These are phyloP conservation scores for Solanum chilense DNA, from an alignment of 257 asterid genomes.

Conservation along the genomic window DNA sequence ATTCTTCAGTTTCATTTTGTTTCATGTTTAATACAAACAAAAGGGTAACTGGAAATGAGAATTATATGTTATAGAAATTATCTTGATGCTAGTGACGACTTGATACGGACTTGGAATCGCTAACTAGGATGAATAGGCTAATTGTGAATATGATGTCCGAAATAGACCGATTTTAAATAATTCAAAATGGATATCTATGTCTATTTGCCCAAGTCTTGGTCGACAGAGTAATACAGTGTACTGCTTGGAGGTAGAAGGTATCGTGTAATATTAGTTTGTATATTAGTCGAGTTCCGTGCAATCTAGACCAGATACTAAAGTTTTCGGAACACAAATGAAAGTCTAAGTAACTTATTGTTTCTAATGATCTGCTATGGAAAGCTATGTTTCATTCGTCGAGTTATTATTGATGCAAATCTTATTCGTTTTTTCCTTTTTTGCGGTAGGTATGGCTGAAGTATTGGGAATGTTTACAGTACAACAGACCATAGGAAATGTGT, in stretches of 20 bases:
- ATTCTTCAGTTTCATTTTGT: not conserved
- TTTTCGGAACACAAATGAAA: not conserved
- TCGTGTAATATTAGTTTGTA: not conserved
- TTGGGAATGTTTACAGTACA: slow-evolving; percentile 22
- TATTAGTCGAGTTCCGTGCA: not conserved
- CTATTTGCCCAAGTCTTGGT: not conserved
- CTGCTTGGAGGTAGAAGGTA: not conserved
- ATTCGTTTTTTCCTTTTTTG: too few relatives aligned
- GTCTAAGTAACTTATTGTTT: not conserved
- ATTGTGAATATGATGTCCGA: not conserved
- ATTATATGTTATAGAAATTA: not conserved
- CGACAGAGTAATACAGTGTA: not conserved
- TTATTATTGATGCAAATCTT: not conserved
- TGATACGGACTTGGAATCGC: not conserved
- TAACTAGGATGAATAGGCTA: not conserved
- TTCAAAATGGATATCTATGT: not conserved
- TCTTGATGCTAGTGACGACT: not conserved
- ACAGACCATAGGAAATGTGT: slow-evolving; percentile 17
- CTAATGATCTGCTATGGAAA: not conserved
- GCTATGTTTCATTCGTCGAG: not conserved
- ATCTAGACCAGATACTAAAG: not conserved
- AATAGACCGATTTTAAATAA: not conserved
- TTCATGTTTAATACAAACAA: not conserved
- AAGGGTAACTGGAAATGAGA: not conserved
- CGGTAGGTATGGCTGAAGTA: slow-evolving; percentile 13